Percentiles rank a stretch among this genome's conserved stretches.
These are phyloP conservation scores for Nemania diffusa DNA, from an alignment of 2,329 filamentous ascomycete genomes.

Conservation along the genomic window DNA sequence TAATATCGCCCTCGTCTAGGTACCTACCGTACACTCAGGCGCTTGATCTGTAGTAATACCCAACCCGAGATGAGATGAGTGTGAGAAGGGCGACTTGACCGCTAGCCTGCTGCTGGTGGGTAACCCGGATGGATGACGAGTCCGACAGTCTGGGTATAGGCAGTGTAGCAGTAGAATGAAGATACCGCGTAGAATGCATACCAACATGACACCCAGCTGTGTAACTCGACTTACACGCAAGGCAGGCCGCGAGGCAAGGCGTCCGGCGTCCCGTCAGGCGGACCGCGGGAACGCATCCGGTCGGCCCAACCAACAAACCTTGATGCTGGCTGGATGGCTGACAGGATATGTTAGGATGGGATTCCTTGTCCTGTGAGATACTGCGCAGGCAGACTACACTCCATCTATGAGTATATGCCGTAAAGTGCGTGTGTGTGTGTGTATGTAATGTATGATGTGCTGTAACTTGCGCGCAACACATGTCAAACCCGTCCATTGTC, in stretches of 20 bases:
- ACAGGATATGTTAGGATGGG: background rate
- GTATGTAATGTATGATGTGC: constrained; percentile 11
- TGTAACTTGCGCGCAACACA: constrained; percentile 10
- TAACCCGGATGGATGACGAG: background rate
- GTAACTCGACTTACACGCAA: no score
- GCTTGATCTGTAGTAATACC: constrained; percentile 2
- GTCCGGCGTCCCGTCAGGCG: background rate
- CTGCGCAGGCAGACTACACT: no score
- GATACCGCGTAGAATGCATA: background rate
- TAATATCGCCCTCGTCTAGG: background rate
- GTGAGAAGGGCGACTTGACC: no score
- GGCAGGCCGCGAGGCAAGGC: background rate
- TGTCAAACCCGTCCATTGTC: constrained; percentile 11
- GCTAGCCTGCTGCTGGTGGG: background rate
- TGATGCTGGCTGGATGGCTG: background rate
- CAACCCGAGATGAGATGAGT: background rate
- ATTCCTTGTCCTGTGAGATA: background rate
- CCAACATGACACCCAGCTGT: no score
- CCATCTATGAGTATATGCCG: background rate
- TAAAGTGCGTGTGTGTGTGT: background rate
- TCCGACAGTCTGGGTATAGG: background rate
- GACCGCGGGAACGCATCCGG: background rate
- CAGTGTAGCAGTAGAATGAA: no score
- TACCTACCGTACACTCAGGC: background rate
- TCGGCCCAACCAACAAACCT: background rate